Evolutionary conservation across 345 rosid species (phyloP), one percentile per base, ranked within the genome.

Genomic region (Lepidium aucheri): DNA sequence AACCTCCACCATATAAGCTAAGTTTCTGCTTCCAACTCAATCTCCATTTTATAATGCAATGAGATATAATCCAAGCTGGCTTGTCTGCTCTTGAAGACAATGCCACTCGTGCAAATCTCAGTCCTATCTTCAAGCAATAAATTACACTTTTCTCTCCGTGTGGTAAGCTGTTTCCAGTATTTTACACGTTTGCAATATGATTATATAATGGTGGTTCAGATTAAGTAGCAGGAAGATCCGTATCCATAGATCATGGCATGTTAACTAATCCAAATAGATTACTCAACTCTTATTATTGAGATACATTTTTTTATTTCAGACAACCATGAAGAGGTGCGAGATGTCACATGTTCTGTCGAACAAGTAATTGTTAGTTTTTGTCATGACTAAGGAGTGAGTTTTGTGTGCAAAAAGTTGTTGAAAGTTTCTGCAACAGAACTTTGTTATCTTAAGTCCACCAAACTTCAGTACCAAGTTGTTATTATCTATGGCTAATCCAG

Each of bases 81-180:
- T 43, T 70, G 68, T 62, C 75, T 70, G 26, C 40, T 44, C 26
- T 12, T 24, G 39, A 42, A 52, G 49, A 40, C 53, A 42, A 42
- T 41, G 47, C 30, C 62, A 61, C 49, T 52, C 62, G 68, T 61
- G 74, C 12, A 60, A 32, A 42, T 65, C 54, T 57, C 72, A 58
- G 38, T 11, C 50, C 49, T 68, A 47, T 26, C 9, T 57, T 38
- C 5, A 13, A 15, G 57, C 40, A 58, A 9, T 39, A 18, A 10
- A 53, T 42, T 11, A 32, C 13, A 28, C 17, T 32, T 8, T 13
- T 42, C 58, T 60, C 53, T 42, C 54, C 74, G 53, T 69, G 46
- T 60, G 38, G 12, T 39, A 51, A 22, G 15, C 50, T 64, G 17
- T 64, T 64, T 64, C 30, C 40, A 65, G 60, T 65, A 8, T 15